A percentile compares a stretch with the other conserved stretches of the same genome.
These are phyloP conservation scores for Russula olivacea DNA, from an alignment of 768 basidiomycete genomes.

Conservation along the genomic window DNA sequence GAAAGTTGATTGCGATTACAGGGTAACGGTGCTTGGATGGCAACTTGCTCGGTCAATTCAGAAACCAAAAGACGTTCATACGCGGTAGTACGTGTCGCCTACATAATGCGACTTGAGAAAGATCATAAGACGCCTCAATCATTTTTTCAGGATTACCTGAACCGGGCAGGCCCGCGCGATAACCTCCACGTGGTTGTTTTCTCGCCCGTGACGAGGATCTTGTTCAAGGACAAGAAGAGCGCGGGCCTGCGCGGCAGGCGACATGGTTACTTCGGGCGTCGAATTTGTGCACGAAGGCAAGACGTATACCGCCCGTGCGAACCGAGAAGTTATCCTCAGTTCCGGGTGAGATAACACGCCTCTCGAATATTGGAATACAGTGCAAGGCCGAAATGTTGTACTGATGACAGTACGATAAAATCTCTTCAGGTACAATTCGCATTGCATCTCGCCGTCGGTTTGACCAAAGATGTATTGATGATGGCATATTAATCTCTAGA, in stretches of 20 bases:
- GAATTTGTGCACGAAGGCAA: constrained; percentile 31
- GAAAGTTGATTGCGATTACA: neutral
- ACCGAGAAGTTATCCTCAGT: constrained; percentile 40
- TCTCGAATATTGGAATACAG: neutral
- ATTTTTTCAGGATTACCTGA: constrained; percentile 13
- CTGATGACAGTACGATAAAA: constrained; percentile 34
- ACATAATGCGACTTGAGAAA: neutral
- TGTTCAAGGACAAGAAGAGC: constrained; percentile 21
- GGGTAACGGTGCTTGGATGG: constrained; percentile 19
- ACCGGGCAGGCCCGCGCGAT: constrained; percentile 3
- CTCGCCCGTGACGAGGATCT: constrained; percentile 21
- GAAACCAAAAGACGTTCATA: constrained; percentile 16
- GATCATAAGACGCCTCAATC: neutral
- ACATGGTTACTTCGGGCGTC: constrained; percentile 34
- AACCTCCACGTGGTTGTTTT: constrained; percentile 20
- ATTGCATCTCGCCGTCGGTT: neutral
- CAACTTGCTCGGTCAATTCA: constrained; percentile 14
- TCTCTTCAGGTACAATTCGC: constrained; percentile 27
- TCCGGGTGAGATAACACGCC: constrained; percentile 33
- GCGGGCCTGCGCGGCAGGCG: neutral
- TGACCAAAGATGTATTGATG: neutral
- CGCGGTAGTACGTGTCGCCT: constrained; percentile 8
- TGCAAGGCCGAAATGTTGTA: neutral
- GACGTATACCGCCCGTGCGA: constrained; percentile 32
- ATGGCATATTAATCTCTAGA: constrained; percentile 28